Base-by-base conservation (phyloP, 169 alveolate species). In the Cryptosporidium felis region DNA sequence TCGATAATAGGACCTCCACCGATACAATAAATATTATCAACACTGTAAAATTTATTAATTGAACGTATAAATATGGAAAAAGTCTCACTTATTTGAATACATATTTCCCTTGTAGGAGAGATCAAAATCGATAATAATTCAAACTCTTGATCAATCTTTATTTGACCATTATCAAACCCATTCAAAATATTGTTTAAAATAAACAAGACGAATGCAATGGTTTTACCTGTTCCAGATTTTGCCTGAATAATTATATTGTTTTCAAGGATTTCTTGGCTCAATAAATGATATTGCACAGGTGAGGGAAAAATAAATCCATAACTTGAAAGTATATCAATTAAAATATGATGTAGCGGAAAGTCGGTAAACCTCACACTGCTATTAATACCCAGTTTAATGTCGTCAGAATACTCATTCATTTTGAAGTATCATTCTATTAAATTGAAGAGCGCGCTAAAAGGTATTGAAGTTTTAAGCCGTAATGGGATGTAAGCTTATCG, bases 91-190 rank as follows among this genome's bases (percentile, higher is more conserved):
- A 94, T 95, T 89, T 95, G 97, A 80, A 93, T 89, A 81, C 96
- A 95, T 49, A 95, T 80, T 65, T 95, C 97, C 36, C 97, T 66
- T 0, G 97, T 95, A 10, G 97, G 97, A 23, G 96, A 92, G 26
- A 95, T 74, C 3, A 56, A 36, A 21, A 65, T 44, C 4, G 61
- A 34, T 40, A 12, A 8, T 23, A 60, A n/a, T 40, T 60, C 53
- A 12, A 40, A 40, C 12, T 45, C 30, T 2, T 10, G n/a, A 36
- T 53, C 23, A 16, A 8, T 5, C 32, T 56, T 21, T 38, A 21
- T 6, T 2, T 10, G 23, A 66, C 16, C 38, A 47, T 30, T 6
- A 30, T 66, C 63, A 14, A 66, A 1, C 18, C 9, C 14, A 28
- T 44, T 12, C 38, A 80, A 30, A 38, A 81, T 16, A 38, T 42